Conservation (phyloP, 495 filamentous ascomycete genomes). For the Oidiodendron maius region DNA sequence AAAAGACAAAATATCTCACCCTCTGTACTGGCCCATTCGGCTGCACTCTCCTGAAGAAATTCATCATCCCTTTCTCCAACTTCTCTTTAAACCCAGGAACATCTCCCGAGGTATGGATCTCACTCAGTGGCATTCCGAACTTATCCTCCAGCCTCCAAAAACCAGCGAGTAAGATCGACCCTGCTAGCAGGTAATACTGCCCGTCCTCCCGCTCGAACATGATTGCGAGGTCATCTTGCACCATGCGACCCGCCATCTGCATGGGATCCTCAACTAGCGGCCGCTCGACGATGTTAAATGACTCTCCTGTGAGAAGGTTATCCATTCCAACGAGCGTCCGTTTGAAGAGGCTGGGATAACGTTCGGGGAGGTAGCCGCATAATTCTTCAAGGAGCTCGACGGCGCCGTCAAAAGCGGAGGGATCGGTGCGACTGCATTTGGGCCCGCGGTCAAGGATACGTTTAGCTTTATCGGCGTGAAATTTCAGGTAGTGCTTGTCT, state of each 20-base stretch:
- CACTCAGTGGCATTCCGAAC: constrained; percentile 73
- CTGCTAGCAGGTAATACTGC: constrained; percentile 80
- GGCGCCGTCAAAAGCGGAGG: constrained; percentile 70
- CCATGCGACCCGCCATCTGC: constrained; percentile 62
- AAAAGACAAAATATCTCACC: constrained; percentile 8
- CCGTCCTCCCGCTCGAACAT: constrained; percentile 79
- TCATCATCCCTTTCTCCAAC: constrained; percentile 77
- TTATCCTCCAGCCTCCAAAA: constrained; percentile 88
- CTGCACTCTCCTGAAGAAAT: constrained; percentile 64
- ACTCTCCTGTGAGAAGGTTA: constrained; percentile 68
- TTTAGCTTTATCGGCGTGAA: constrained; percentile 65
- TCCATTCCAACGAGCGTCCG: constrained; percentile 60
- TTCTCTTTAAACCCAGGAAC: constrained; percentile 76
- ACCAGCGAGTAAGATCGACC: constrained; percentile 71
- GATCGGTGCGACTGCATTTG: constrained; percentile 66
- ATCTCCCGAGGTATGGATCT: constrained; percentile 78
- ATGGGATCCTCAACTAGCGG: constrained; percentile 79
- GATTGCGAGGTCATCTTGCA: constrained; percentile 82
- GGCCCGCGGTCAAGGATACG: constrained; percentile 66
- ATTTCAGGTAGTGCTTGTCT: constrained; percentile 75
- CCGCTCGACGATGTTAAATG: constrained; percentile 60
- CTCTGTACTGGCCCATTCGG: constrained; percentile 58
- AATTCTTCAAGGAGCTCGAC: constrained; percentile 78
- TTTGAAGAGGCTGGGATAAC: constrained; percentile 70
- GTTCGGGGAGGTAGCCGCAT: constrained; percentile 66